phyloP scores from a whole-genome alignment of 352 stramenopile species.

The Phytophthora sansomeana region DNA sequence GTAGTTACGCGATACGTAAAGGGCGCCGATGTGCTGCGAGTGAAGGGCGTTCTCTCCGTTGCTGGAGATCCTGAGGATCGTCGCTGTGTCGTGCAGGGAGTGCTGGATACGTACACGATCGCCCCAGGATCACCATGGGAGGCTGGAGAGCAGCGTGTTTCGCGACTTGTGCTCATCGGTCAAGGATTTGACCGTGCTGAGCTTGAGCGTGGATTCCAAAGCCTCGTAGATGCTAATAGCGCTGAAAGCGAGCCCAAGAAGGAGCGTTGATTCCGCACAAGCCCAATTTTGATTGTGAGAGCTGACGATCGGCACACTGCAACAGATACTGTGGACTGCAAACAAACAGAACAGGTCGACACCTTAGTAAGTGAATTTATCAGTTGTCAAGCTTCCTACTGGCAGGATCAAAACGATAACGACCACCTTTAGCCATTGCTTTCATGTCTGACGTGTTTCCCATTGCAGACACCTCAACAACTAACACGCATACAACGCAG shows the following conservation, averaged over 20 bases:
- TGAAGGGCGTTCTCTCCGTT: slow-evolving; percentile 71
- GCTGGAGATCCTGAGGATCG: slow-evolving; percentile 42
- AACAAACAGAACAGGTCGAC: neutral
- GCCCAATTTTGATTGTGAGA: slow-evolving; percentile 12
- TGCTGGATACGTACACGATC: slow-evolving; percentile 82
- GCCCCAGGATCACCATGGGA: slow-evolving; percentile 54
- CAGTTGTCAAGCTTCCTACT: slow-evolving; percentile 1
- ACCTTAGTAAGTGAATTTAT: slow-evolving; percentile 25
- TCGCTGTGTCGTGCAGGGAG: slow-evolving; percentile 71
- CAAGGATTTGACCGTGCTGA: slow-evolving; percentile 53
- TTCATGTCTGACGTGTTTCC: slow-evolving; percentile 13
- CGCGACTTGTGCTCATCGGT: slow-evolving; percentile 72
- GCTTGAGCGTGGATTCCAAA: slow-evolving; percentile 57
- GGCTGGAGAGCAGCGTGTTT: slow-evolving; percentile 44
- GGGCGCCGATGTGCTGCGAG: slow-evolving; percentile 59
- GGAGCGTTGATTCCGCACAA: slow-evolving; percentile 29
- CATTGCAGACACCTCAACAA: neutral
- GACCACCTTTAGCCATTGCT: neutral
- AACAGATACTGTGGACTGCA: neutral
- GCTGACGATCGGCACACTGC: neutral
- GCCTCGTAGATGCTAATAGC: slow-evolving; percentile 26
- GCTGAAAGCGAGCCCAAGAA: slow-evolving; percentile 40
- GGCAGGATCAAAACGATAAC: neutral
- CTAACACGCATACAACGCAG: neutral
- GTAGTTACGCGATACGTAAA: slow-evolving; percentile 68